A percentile compares a stretch with the other conserved stretches of the same genome.
Conservation (phyloP, 2,329 filamentous ascomycete genomes). For the Colletotrichum filicis region DNA sequence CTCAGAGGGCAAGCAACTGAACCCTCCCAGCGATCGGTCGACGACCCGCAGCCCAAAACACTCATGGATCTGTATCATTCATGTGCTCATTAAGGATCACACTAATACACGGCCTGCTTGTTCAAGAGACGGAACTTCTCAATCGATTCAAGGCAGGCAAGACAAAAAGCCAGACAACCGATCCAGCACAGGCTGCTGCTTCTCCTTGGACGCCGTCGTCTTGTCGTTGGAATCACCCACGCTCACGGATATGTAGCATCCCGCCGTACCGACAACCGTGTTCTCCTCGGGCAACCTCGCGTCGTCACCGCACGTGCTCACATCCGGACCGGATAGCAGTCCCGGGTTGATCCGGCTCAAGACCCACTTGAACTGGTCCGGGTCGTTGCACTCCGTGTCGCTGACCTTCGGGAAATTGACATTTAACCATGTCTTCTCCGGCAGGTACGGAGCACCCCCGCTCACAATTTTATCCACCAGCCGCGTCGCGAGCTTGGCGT, state of each 20-base stretch:
- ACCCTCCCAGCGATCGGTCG: no score
- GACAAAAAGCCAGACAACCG: conserved; percentile 60
- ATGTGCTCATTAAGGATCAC: neutral
- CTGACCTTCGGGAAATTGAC: conserved; percentile 67
- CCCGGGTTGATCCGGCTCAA: conserved; percentile 70
- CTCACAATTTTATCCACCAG: conserved; percentile 66
- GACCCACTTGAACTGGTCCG: conserved; percentile 70
- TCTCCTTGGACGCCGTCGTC: conserved; percentile 63
- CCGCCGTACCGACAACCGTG: conserved; percentile 57
- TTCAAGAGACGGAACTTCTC: no score
- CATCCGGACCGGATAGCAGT: conserved; percentile 64
- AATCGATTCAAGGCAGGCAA: conserved; percentile 50
- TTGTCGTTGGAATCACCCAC: conserved; percentile 66
- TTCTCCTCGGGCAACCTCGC: conserved; percentile 68
- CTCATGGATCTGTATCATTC: neutral
- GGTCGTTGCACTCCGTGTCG: conserved; percentile 54
- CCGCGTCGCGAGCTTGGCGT: conserved; percentile 70
- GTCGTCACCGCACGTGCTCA: conserved; percentile 62
- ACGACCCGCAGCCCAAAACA: neutral
- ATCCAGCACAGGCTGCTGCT: conserved; percentile 61
- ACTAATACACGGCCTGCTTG: neutral
- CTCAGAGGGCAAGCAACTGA: no score
- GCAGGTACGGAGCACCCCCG: conserved; percentile 72
- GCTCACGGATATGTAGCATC: conserved; percentile 72
- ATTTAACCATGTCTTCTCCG: conserved; percentile 63